A percentile compares a stretch with the other conserved stretches of the same genome.
Conservation (phyloP, 768 basidiomycete genomes). For the Pleurotus citrinopileatus region DNA sequence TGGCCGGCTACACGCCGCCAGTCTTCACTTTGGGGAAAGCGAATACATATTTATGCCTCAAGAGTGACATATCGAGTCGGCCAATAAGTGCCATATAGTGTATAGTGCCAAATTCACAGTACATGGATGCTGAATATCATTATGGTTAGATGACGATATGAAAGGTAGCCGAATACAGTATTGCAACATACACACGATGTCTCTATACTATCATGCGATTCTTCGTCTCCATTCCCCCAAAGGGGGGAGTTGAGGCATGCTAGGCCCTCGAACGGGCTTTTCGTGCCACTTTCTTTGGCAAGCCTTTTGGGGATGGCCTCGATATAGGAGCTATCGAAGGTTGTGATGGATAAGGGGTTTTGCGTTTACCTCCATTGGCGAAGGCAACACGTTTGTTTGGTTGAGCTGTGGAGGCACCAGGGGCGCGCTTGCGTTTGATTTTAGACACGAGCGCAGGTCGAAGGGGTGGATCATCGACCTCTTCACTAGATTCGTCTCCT, state of each 20-base stretch:
- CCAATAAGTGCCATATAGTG: no score
- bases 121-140: no score
- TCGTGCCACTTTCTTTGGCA: background rate
- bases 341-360: background rate
- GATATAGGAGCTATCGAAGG: slow-evolving; percentile 6
- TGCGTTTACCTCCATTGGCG: slow-evolving; percentile 24
- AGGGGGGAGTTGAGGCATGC: background rate
- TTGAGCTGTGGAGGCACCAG: slow-evolving; percentile 22
- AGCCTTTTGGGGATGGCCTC: background rate
- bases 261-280: background rate
- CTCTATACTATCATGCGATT: no score
- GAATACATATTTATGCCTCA: no score
- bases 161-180: no score
- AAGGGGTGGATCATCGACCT: slow-evolving; percentile 31
- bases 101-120: no score
- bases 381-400: slow-evolving; percentile 57
- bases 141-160: no score
- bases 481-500: slow-evolving; percentile 20
- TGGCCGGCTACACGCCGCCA: no score
- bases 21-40: no score
- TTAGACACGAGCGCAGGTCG: slow-evolving; percentile 30
- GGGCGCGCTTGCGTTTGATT: slow-evolving; percentile 46
- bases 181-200: no score
- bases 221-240: background rate
- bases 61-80: no score